phyloP scores from a whole-genome alignment of 2,329 filamentous ascomycete species.

The Pseudopyricularia javanii region DNA sequence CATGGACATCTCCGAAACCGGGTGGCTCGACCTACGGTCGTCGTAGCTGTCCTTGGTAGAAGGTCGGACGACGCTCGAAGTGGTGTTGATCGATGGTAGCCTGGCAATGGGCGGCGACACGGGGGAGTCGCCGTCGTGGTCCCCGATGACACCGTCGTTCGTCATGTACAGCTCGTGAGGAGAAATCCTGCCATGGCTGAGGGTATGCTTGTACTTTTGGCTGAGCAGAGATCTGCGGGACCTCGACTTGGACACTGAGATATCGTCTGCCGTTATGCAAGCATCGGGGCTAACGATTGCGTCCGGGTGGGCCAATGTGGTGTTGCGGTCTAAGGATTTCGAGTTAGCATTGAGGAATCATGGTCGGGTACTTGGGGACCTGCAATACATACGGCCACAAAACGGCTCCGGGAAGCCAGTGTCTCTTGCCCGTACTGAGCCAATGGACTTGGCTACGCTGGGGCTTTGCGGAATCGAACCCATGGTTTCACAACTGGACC shows the following conservation, averaged over 20 bases:
- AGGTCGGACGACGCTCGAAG: constrained; percentile 7
- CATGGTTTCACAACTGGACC: constrained; percentile 8
- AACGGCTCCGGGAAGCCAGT: constrained; percentile 42
- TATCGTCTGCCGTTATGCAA: constrained; percentile 41
- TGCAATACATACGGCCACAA: constrained; percentile 25
- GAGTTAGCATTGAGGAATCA: background rate
- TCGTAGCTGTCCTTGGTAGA: constrained; percentile 23
- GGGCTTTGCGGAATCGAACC: constrained; percentile 1
- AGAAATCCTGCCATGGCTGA: constrained; percentile 32
- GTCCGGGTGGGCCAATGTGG: constrained; percentile 49
- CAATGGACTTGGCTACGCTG: background rate
- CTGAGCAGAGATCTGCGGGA: constrained; percentile 32
- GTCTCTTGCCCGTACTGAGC: constrained; percentile 12
- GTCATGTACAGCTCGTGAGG: constrained; percentile 20
- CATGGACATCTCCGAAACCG: background rate
- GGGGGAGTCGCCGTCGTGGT: constrained; percentile 6
- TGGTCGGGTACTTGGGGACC: background rate
- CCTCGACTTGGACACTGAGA: constrained; percentile 29
- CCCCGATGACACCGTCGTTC: constrained; percentile 12
- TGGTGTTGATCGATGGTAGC: constrained; percentile 9
- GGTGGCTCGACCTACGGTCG: constrained; percentile 9
- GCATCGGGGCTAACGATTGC: constrained; percentile 45
- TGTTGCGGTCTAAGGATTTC: constrained; percentile 34
- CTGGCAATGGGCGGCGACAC: constrained; percentile 5
- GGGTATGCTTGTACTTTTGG: constrained; percentile 28